These are phyloP conservation scores for Collybia nuda DNA, from an alignment of 768 basidiomycete species.

Conservation along the genomic window DNA sequence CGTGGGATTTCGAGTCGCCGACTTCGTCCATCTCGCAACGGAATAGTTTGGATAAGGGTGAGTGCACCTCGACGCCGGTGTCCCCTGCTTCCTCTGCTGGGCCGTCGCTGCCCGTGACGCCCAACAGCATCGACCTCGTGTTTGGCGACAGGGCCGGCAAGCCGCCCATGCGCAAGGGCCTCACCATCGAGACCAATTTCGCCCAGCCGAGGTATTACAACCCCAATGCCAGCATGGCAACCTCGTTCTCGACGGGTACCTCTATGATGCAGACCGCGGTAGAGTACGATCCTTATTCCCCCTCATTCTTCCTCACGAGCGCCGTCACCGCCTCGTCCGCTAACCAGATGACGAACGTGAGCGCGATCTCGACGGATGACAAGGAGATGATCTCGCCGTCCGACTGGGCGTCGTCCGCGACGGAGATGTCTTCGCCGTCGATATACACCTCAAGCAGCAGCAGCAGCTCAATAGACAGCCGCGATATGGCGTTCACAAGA, in stretches of 20 bases:
- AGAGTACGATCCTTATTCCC: conserved; percentile 61
- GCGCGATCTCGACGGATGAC: conserved; percentile 35
- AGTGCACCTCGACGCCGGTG: conserved; percentile 45
- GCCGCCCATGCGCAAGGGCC: conserved; percentile 36
- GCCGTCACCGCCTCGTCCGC: conserved; percentile 38
- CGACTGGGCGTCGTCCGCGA: conserved; percentile 46
- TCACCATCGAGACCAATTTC: conserved; percentile 62
- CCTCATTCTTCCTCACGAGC: conserved; percentile 53
- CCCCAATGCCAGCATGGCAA: conserved; percentile 38
- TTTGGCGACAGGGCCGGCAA: conserved; percentile 38
- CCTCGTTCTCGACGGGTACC: conserved; percentile 49
- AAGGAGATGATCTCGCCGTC: conserved; percentile 55
- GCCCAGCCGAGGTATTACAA: conserved; percentile 46
- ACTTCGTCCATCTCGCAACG: conserved; percentile 43
- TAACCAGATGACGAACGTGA: conserved; percentile 26
- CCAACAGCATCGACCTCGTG: conserved; percentile 46
- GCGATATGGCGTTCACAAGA: conserved; percentile 31
- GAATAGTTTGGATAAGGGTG: conserved; percentile 35
- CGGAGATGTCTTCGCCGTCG: conserved; percentile 46
- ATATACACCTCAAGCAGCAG: conserved; percentile 43
- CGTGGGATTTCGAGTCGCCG: conserved; percentile 55
- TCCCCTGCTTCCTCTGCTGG: conserved; percentile 37
- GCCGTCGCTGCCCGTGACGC: conserved; percentile 58
- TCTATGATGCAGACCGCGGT: conserved; percentile 78
- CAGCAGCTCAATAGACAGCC: conserved; percentile 28